Evolutionary conservation across 2,329 filamentous ascomycete genomes (phyloP), one percentile per base, ranked within the genome.

Genomic region (Xylaria sp.): DNA sequence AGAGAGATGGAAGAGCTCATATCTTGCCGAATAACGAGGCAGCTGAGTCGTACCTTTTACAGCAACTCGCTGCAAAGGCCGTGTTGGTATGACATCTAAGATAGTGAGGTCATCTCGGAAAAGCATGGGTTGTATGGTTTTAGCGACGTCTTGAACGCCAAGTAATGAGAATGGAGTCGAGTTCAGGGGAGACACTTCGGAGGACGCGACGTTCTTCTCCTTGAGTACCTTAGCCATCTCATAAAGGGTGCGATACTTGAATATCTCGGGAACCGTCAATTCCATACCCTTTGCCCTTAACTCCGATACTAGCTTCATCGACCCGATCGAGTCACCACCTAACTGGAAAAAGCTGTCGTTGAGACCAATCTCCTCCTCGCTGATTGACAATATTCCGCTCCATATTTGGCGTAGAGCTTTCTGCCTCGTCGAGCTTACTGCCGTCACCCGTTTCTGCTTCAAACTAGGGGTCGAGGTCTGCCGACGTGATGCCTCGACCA

Each of bases 1-100:
- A 28, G 87, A 83, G 62, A 92, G 85, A 77, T 88, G 87, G 76
- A 92, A 87, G 66, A 89, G 82, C 68, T 89, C 88, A 74, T 92
- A 91, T 15, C 89, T 86, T 1, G 87, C 79, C 0, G 89, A 90
- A 73, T 87, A 90, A 2, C 89, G 84, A 4, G 89, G 89, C 2
- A 83, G 78, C 18, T 85, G 79, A 1, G 86, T 82, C 0, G 89
- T 91, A 25, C 83, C 88, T 67, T 81, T 82, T 46, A 91, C 83
- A 15, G 88, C 88, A 23, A 90, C 80, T 45, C 85, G 82, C 72
- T 91, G 89, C 1, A 89, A 80, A 4, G 87, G 87, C 0, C 87
- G 83, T 0, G 86, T 82, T 2, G 89, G 89, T 2, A 89, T 80
- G 1, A 90, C 82, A 70, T 90, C 85, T 2, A 79, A 75, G 48